Evolutionary conservation across 176 grass and related monocot genomes (phyloP), one percentile per base, ranked within the genome.

Genomic region (Zea luxurians): DNA sequence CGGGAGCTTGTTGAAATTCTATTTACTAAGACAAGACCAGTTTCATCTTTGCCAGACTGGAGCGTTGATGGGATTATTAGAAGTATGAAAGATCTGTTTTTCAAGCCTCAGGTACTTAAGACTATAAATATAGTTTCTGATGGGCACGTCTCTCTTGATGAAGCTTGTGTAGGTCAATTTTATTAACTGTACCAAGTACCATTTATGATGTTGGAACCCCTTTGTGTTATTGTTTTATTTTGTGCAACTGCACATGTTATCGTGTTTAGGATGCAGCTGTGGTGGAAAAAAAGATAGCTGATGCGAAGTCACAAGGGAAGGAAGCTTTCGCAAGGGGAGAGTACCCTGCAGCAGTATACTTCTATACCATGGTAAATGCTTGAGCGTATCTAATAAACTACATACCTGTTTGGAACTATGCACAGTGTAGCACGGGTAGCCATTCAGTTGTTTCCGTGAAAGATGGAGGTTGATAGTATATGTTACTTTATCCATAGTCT

Each of bases 1-100:
- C 73, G 62, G 57, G 82, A 77, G 45, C 40, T 70, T 67, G 83
- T 89, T 13, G 64, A 89, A 82, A 86, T 82, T 49, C 40, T 89
- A 10, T 82, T 89, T 77, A 66, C 75, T 79, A 36, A 4, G 59
- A 80, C 79, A 70, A 82, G 49, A 83, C 73, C 78, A 52, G 72
- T 85, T 42, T n/a, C 76, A 74, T 71, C 45, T 57, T 2, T 77
- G 7, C 71, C 54, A 71, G 17, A 71, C 20, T 75, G 72, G 72
- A 75, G 54, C 8, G 38, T 45, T 60, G 72, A 75, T 61, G 72
- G 72, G 54, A 75, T 75, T 27, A 75, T 75, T 43, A 43, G n/a
- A 8, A 61, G n/a, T 75, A 61, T 60, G 40, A 21, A 9, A 15
- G 2, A 45, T 75, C 3, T 7, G 10, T 41, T 6, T 60, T 20